Percentiles rank a stretch among this genome's conserved stretches.
These are phyloP conservation scores for Nakataea oryzae DNA, from an alignment of 2,329 filamentous ascomycete genomes.

Conservation along the genomic window DNA sequence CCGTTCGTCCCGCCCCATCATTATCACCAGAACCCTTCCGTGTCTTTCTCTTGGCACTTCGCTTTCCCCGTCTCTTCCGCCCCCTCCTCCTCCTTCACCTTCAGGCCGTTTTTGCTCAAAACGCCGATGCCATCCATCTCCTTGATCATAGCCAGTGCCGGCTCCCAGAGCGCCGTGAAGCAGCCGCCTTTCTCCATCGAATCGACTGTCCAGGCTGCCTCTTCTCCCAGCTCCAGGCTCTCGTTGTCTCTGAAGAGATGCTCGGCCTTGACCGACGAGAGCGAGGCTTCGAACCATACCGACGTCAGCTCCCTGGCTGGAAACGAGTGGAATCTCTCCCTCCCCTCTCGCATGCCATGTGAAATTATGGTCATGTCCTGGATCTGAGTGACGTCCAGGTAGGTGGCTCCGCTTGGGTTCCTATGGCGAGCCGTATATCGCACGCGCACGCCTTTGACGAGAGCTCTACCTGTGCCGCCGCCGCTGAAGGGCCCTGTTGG, in stretches of 20 bases:
- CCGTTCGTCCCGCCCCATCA: no score
- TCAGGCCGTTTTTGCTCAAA: conserved; percentile 9
- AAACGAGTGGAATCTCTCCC: conserved; percentile 2
- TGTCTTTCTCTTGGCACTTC: background rate
- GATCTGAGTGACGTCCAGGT: conserved; percentile 12
- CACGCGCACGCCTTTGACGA: conserved; percentile 4
- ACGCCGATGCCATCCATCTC: conserved; percentile 20
- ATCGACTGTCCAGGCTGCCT: conserved; percentile 13
- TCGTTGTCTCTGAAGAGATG: conserved; percentile 14
- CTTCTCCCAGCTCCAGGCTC: conserved; percentile 12
- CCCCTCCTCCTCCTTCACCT: background rate
- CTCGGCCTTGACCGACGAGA: conserved; percentile 15
- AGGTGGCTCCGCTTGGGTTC: conserved; percentile 6
- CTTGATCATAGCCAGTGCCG: conserved; percentile 16
- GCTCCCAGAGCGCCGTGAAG: conserved; percentile 12
- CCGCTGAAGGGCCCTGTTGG: background rate
- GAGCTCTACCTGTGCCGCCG: background rate
- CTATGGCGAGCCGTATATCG: conserved; percentile 5
- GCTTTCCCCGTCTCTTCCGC: background rate
- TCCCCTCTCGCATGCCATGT: background rate
- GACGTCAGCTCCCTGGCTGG: conserved; percentile 8
- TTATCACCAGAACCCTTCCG: background rate
- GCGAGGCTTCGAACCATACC: conserved; percentile 19
- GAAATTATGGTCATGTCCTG: background rate
- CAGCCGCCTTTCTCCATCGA: conserved; percentile 9